These are phyloP conservation scores for Sclerotinia trifoliorum DNA, from an alignment of 2,329 filamentous ascomycete genomes.

Conservation along the genomic window DNA sequence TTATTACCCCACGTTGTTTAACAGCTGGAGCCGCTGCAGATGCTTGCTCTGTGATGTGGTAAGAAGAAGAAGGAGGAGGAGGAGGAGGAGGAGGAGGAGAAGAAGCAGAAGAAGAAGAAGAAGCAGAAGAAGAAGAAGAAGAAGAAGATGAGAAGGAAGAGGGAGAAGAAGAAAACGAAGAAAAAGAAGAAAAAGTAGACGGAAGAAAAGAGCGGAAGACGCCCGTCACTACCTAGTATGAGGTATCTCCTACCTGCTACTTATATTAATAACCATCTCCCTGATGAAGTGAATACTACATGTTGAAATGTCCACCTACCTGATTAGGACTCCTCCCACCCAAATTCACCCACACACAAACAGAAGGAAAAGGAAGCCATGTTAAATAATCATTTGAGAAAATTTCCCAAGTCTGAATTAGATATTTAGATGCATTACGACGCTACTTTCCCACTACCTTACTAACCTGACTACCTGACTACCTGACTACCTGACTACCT, in stretches of 20 bases:
- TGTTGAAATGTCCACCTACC: neutral
- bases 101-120: too few species aligned
- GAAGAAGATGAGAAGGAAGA: neutral
- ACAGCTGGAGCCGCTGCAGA: neutral
- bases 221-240: too few species aligned
- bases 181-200: too few species aligned
- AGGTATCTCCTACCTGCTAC: too few species aligned
- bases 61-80: neutral
- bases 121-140: too few species aligned
- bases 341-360: neutral
- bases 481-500: neutral
- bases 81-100: too few species aligned
- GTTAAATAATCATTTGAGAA: neutral
- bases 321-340: too few species aligned
- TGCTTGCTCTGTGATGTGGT: too few species aligned
- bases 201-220: neutral
- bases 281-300: neutral
- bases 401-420: neutral
- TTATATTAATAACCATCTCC: neutral
- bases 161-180: neutral
- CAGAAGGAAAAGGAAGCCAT: neutral
- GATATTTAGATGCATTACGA: neutral
- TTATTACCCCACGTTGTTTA: neutral
- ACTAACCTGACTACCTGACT: too few species aligned
- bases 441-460: too few species aligned